Base-by-base conservation (phyloP, 176 grass and related monocot genomes). In the Eremochloa ophiuroides region DNA sequence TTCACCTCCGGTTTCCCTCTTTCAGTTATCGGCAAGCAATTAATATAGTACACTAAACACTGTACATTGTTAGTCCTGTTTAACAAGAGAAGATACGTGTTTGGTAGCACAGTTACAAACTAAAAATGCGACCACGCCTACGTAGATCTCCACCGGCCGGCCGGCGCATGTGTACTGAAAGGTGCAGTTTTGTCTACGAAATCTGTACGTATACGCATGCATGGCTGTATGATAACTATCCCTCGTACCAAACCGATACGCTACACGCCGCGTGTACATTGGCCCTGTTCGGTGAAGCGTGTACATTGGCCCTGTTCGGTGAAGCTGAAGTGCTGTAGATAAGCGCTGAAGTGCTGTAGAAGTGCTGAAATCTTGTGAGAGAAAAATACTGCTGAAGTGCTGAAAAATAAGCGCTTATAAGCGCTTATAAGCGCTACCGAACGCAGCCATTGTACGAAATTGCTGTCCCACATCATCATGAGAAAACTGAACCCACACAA, bases 121-220 rank as follows among this genome's bases (percentile, higher is more conserved):
- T 30, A 16, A 4, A 73, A 58, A 30, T 2, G 12, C n/a, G 29
- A 39, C 40, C 9, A 62, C 35, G 30, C 17, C 22, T 34, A 20
- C 10, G 62, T 34, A 48, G 42, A 35, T 50, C 28, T 79, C 8
- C 30, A 20, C 7, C 43, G 22, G 11, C 7, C 8, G 43, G 13
- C 7, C 43, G 22, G 11, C 7, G 43, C 13, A 2, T 10, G 30
- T 18, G 50, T 37, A 15, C 44, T 20, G 48, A 34, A 34, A 73
- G 5, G 29, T 23, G 50, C 38, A 8, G 14, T n/a, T 34, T 81
- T 17, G 29, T 30, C 18, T 10, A n/a, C 39, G 26, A 34, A 11
- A 65, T 41, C 29, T 38, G 78, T 46, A 60, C 61, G 77, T 71
- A 46, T 31, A 58, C 64, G 55, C 87, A 22, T 41, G 66, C 73